Evolutionary conservation across 305 asterid species (phyloP), one percentile per base, ranked within the genome.

Genomic region (Plantago coronopus): DNA sequence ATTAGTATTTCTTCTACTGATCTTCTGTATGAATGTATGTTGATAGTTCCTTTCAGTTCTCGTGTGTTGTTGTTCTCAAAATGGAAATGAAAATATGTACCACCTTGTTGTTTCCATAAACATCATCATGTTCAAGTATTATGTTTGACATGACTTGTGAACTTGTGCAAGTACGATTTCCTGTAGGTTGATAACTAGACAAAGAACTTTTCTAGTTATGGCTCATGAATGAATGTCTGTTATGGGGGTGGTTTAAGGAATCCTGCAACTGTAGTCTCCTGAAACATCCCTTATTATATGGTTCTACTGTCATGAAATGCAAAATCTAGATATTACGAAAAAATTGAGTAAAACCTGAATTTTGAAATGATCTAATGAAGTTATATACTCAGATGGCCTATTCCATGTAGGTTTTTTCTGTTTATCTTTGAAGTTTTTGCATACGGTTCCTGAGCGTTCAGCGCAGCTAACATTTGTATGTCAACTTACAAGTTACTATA

Each of bases 21-120:
- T 21, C 64, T 49, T 54, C 5, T 61, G 31, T 59, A 7, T 63
- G 59, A 34, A 66, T 68, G 75, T 64, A 56, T 67, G 76, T 73
- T 48, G 57, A 49, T 65, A 27, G 48, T 53, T 48, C 12, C 57
- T 59, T 48, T 64, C 53, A 14, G 38, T 43, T 63, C 54, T 46
- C 11, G 8, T 65, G n/a, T 45, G 63, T 54, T 69, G 67, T 29
- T 4, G 23, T 34, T 25, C 58, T 59, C 57, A 66, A 60, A 61
- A 20, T 67, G 62, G 61, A 50, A 34, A 59, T 48, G 55, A 27
- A 54, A 31, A 17, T 69, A 31, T 74, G 63, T 25, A 15, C 4
- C 21, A 13, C 4, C 5, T 34, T 21, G 5, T 56, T 44, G 19
- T 51, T 53, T 2, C 20, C 0, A 7, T 9, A 17, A 5, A 16